Evolutionary conservation across 305 asterid genomes (phyloP), one percentile per base, ranked within the genome.

Genomic region (Rubia balearica): DNA sequence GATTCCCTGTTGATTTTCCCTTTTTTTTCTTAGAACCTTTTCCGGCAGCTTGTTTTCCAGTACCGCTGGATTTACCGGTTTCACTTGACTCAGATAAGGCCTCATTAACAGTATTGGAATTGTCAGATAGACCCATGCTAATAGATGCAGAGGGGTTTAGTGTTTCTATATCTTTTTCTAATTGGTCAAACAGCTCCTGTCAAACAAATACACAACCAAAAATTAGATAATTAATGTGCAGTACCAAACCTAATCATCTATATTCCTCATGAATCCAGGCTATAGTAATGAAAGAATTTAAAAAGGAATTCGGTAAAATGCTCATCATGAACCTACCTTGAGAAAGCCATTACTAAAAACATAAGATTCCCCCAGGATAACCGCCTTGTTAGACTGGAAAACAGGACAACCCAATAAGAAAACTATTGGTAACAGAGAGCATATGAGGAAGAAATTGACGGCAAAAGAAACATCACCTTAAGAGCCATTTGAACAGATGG

Each of bases 1-100:
- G 61, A 79, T 80, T 88, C 75, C 94, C 96, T 71, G 79, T 40
- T 62, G 88, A 79, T 87, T 85, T 94, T 69, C 96, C 96, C 64
- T 83, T 91, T 78, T 87, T 94, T 90, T 87, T 94, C 86, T 85
- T 94, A 36, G 90, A 81, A 78, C 95, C 91, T 83, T 85, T 93
- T 69, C 89, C 98, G 55, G 75, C 69, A 57, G 80, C 86, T 71
- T 85, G 81, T 85, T 85, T 89, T 74, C 81, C 83, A 67, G 73
- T 71, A 71, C 74, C 76, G 75, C 83, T 83, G 78, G 80, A 90
- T 77, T 71, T 84, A 65, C 83, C 85, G 75, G 84, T 77, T 70
- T 93, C 92, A 38, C 78, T 90, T 62, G 82, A 75, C 48, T 86
- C 96, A 19, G 88, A 79, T 65, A 72, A 83, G 81, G 86, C 75